Evolutionary conservation across 116 monocot genomes (phyloP).

Genomic region (Thalassia testudinum): DNA sequence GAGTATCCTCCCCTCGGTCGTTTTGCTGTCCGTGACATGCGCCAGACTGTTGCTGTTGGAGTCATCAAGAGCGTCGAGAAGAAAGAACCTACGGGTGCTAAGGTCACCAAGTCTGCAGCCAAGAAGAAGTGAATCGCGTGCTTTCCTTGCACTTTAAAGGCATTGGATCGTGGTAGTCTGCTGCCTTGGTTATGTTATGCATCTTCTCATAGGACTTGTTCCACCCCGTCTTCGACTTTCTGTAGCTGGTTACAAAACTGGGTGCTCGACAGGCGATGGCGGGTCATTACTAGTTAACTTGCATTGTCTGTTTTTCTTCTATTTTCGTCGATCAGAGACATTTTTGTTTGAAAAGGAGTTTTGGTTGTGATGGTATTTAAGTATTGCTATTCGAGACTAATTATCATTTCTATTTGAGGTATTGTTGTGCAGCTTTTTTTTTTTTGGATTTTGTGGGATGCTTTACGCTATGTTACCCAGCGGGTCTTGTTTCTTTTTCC

Average conservation of each 20-base stretch:
- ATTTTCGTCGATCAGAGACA: no score
- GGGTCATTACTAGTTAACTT: neutral
- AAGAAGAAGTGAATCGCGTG: conserved; percentile 25
- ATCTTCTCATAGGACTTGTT: no score
- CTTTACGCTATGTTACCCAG: no score
- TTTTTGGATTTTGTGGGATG: no score
- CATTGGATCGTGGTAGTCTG: neutral
- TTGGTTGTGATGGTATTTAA: no score
- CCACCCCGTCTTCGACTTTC: neutral
- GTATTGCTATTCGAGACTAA: no score
- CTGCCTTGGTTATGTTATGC: neutral
- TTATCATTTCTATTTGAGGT: no score
- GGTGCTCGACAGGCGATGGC: conserved; percentile 27
- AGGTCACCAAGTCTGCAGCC: conserved; percentile 24
- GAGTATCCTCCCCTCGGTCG: conserved; percentile 24
- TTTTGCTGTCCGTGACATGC: conserved; percentile 30
- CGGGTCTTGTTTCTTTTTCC: no score
- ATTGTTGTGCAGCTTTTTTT: no score
- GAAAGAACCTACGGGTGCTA: conserved; percentile 23
- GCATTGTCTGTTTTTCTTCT: no score
- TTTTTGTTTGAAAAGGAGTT: no score
- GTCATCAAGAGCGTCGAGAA: conserved; percentile 30
- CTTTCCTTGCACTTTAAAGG: no score
- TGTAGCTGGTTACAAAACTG: conserved; percentile 10
- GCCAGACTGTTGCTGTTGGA: conserved; percentile 28